Evolutionary conservation across 2,329 filamentous ascomycete species (phyloP).

Genomic region (Aspergillus costaricaensis): DNA sequence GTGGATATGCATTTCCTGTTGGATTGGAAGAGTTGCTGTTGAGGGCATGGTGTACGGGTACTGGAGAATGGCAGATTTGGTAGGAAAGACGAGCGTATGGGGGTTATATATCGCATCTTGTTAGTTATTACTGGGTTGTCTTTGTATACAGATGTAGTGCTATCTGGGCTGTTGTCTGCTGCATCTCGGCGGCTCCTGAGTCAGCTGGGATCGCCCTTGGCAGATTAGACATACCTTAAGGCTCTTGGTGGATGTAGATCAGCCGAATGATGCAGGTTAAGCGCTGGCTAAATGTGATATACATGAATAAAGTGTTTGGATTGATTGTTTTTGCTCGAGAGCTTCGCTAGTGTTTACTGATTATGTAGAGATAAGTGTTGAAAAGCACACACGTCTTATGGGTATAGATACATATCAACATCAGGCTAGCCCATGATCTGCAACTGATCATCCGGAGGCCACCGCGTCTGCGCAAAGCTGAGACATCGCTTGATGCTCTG

Average conservation of each 20-base stretch:
- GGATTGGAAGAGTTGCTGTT: not conserved
- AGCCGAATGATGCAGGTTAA: too few species aligned
- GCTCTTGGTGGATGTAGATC: too few species aligned
- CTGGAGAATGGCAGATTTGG: too few species aligned
- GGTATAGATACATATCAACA: not conserved
- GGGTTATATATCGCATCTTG: too few species aligned
- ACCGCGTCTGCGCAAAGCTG: conserved; percentile 94
- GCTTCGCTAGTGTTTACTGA: too few species aligned
- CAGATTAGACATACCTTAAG: not conserved
- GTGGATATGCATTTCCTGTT: not conserved
- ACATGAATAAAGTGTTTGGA: too few species aligned
- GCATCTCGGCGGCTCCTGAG: not conserved
- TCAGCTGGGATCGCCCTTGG: not conserved
- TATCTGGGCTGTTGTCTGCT: not conserved
- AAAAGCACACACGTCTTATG: not conserved
- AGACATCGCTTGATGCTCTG: conserved; percentile 97
- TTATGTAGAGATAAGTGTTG: too few species aligned
- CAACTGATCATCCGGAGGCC: conserved; percentile 88
- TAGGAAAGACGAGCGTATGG: not conserved
- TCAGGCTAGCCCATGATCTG: conserved; percentile 84
- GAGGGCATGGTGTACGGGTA: not conserved
- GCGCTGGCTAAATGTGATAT: too few species aligned
- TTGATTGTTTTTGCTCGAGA: too few species aligned
- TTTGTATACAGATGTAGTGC: not conserved
- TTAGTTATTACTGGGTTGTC: too few species aligned